Evolutionary conservation across 148 eudicot genomes (phyloP).

Genomic region (Chenopodium formosanum): DNA sequence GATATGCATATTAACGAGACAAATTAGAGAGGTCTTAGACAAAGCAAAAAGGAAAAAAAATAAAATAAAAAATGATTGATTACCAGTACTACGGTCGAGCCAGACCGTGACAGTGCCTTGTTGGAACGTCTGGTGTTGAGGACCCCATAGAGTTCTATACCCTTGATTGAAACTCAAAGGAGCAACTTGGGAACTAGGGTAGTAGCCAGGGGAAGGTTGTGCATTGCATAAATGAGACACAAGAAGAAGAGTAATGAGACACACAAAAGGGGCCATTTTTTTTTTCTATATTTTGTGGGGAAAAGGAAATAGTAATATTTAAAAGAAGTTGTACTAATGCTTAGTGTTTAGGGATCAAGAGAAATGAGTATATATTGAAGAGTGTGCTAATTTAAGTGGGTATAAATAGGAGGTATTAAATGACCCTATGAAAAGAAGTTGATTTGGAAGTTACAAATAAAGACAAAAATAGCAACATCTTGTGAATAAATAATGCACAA

Average conservation of each 20-base stretch:
- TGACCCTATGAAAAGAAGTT: conserved; percentile 23
- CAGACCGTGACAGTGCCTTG: conserved; percentile 60
- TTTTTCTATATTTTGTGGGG: conserved; percentile 1
- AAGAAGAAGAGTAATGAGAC: conserved; percentile 14
- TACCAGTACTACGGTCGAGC: conserved; percentile 81
- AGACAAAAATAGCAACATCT: conserved; percentile 13
- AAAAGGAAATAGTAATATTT: neutral
- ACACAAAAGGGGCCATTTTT: conserved; percentile 19
- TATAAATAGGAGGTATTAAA: conserved; percentile 22
- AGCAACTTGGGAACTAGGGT: conserved; percentile 29
- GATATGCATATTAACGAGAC: too few relatives aligned
- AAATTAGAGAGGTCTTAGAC: too few relatives aligned
- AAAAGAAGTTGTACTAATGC: neutral
- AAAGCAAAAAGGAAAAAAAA: too few relatives aligned
- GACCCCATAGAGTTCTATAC: conserved; percentile 80
- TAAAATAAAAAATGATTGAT: neutral
- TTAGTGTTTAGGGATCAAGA: neutral
- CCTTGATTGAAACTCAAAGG: conserved; percentile 37
- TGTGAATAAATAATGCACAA: conserved; percentile 12
- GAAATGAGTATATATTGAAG: neutral
- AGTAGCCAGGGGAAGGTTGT: conserved; percentile 38
- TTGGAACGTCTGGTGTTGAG: conserved; percentile 57
- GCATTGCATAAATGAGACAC: conserved; percentile 22
- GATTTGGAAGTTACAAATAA: conserved; percentile 12
- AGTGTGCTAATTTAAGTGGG: conserved; percentile 22